These are phyloP conservation scores for Aspergillus diversus DNA, from an alignment of 495 filamentous ascomycete genomes.

Conservation along the genomic window DNA sequence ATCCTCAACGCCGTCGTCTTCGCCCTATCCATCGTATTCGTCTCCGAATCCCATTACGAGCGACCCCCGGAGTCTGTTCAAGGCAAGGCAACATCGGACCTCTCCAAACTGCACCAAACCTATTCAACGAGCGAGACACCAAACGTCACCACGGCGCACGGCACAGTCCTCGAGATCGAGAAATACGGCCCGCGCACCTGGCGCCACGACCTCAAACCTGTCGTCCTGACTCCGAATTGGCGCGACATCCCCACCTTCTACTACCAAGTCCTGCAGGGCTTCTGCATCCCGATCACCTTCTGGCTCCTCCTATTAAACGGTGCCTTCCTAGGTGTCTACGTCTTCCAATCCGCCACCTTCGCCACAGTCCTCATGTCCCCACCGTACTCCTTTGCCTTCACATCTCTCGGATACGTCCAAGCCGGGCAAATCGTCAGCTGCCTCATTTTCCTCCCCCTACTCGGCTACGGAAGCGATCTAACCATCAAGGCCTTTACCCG, in stretches of 20 bases:
- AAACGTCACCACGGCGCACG: constrained; percentile 1
- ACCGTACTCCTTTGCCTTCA: constrained; percentile 25
- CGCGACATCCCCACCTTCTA: constrained; percentile 21
- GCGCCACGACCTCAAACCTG: constrained; percentile 20
- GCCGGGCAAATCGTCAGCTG: constrained; percentile 30
- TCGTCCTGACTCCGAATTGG: constrained; percentile 16
- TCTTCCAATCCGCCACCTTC: constrained; percentile 28
- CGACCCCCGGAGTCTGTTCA: constrained; percentile 12
- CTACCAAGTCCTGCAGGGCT: constrained; percentile 27
- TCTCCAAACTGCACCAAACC: background rate
- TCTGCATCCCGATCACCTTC: constrained; percentile 27
- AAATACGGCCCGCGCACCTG: constrained; percentile 24
- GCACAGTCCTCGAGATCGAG: constrained; percentile 8
- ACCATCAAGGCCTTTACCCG: constrained; percentile 19
- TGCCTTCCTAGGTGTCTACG: constrained; percentile 28
- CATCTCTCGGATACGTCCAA: constrained; percentile 29
- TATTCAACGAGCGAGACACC: background rate
- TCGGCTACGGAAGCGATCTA: constrained; percentile 31
- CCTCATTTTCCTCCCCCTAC: constrained; percentile 29
- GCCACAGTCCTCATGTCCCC: constrained; percentile 22
- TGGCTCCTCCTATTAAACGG: constrained; percentile 32
- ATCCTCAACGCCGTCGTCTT: constrained; percentile 14
- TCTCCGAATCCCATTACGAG: constrained; percentile 15
- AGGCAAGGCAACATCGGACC: background rate
- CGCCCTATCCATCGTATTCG: constrained; percentile 7